These are phyloP conservation scores for Zymoseptoria ardabiliae DNA, from an alignment of 2,329 filamentous ascomycete genomes.

Conservation along the genomic window DNA sequence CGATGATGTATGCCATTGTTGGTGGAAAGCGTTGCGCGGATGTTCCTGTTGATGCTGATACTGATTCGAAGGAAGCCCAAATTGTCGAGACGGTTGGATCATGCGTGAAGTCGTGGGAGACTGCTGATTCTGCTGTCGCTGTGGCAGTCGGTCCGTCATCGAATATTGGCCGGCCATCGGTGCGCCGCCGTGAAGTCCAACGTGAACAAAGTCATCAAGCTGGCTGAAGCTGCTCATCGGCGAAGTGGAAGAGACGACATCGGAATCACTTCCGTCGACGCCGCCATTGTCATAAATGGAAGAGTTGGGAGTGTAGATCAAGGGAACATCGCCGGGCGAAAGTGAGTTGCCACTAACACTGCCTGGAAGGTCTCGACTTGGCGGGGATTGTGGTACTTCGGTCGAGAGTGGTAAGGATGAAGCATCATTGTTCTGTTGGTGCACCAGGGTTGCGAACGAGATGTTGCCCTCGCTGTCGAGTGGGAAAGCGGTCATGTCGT, in stretches of 20 bases:
- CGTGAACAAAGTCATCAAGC: conserved; percentile 18
- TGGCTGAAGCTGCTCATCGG: conserved; percentile 11
- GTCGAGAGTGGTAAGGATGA: not conserved
- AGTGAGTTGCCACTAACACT: conserved; percentile 14
- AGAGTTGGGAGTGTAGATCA: conserved; percentile 20
- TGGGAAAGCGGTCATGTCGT: not conserved
- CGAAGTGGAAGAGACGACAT: conserved; percentile 10
- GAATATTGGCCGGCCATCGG: not conserved
- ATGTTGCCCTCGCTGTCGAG: not conserved
- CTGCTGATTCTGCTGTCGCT: conserved; percentile 1
- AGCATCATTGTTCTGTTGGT: not conserved
- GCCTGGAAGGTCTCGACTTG: not conserved
- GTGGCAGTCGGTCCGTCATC: not conserved
- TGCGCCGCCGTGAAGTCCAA: conserved; percentile 5
- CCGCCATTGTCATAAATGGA: conserved; percentile 12
- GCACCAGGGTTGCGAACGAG: not conserved
- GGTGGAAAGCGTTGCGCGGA: not conserved
- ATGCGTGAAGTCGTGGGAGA: conserved; percentile 2
- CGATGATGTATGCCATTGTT: conserved; percentile 6
- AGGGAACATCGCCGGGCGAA: conserved; percentile 16
- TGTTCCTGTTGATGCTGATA: not conserved
- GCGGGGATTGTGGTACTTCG: not conserved
- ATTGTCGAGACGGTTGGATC: not conserved
- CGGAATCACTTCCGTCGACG: conserved; percentile 10
- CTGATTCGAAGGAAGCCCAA: not conserved